Percentiles rank a stretch among this genome's conserved stretches.
These are phyloP conservation scores for Cytospora piceicola DNA, from an alignment of 2,329 filamentous ascomycete genomes.

Conservation along the genomic window DNA sequence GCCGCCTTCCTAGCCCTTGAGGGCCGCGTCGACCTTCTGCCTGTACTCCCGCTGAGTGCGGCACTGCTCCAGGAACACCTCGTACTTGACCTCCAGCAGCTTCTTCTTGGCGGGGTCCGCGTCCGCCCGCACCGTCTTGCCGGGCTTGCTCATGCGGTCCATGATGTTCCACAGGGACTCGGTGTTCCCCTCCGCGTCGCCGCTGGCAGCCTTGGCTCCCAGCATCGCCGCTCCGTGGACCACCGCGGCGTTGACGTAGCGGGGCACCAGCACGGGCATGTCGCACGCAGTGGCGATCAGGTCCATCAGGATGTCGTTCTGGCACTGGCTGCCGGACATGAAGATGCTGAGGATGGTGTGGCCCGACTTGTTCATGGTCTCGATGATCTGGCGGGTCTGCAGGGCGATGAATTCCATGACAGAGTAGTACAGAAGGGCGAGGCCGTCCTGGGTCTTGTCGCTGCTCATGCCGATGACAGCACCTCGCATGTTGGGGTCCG, in stretches of 20 bases:
- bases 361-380: slow-evolving; percentile 88
- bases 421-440: slow-evolving; percentile 91
- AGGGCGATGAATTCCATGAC: slow-evolving; percentile 98
- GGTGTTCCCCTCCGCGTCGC: slow-evolving; percentile 73
- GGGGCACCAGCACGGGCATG: slow-evolving; percentile 91
- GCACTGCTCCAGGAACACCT: slow-evolving; percentile 93
- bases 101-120: slow-evolving; percentile 74
- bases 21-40: slow-evolving; percentile 71
- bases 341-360: slow-evolving; percentile 92
- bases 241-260: slow-evolving; percentile 93
- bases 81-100: slow-evolving; percentile 86
- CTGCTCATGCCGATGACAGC: slow-evolving; percentile 83
- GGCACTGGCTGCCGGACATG: slow-evolving; percentile 98
- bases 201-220: slow-evolving; percentile 93
- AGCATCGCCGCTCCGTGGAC: slow-evolving; percentile 99
- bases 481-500: slow-evolving; percentile 91
- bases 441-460: slow-evolving; percentile 83
- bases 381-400: slow-evolving; percentile 93
- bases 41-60: slow-evolving; percentile 83
- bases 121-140: slow-evolving; percentile 78
- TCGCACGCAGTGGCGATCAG: slow-evolving; percentile 88
- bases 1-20: slow-evolving; percentile 37
- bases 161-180: slow-evolving; percentile 96
- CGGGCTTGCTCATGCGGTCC: slow-evolving; percentile 95
- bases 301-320: slow-evolving; percentile 90